Percentiles rank a stretch among this genome's conserved stretches.
phyloP scores from a whole-genome alignment of 805 yeast genomes.

The Metschnikowia cerradonensis region DNA sequence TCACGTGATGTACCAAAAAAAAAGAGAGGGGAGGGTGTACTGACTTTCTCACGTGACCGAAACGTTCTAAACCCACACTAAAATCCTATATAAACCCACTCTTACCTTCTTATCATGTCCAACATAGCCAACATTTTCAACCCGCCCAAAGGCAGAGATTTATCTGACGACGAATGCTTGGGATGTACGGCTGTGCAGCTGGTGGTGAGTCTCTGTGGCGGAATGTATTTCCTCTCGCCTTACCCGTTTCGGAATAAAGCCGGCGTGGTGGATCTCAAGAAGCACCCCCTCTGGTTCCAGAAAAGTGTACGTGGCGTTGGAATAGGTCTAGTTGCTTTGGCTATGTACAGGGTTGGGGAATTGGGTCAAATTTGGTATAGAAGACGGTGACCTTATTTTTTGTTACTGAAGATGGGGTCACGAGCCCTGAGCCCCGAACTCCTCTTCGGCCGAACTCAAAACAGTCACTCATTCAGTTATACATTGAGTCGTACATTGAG shows the following conservation, averaged over 20 bases:
- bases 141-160: slow-evolving; percentile 43
- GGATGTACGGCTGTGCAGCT: slow-evolving; percentile 70
- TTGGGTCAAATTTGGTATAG: slow-evolving; percentile 25
- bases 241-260: slow-evolving; percentile 47
- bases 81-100: too few relatives aligned
- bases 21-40: too few relatives aligned
- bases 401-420: too few relatives aligned
- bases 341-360: slow-evolving; percentile 61
- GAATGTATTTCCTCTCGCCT: slow-evolving; percentile 58
- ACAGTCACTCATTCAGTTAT: too few relatives aligned
- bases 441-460: too few relatives aligned
- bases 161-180: slow-evolving; percentile 51
- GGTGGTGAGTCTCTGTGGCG: slow-evolving; percentile 53
- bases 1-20: too few relatives aligned
- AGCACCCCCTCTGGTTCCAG: slow-evolving; percentile 62
- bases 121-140: slow-evolving; percentile 52
- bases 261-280: slow-evolving; percentile 27
- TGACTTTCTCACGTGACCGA: too few relatives aligned
- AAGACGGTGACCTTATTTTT: background rate
- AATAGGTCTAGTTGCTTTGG: slow-evolving; percentile 49
- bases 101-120: slow-evolving; percentile 22
- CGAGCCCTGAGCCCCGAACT: too few relatives aligned
- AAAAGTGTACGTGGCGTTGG: slow-evolving; percentile 51
- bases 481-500: too few relatives aligned
- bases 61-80: too few relatives aligned